A percentile compares a stretch with the other conserved stretches of the same genome.
phyloP scores from a whole-genome alignment of 306 rosid genomes.

The Mimosa pudica region DNA sequence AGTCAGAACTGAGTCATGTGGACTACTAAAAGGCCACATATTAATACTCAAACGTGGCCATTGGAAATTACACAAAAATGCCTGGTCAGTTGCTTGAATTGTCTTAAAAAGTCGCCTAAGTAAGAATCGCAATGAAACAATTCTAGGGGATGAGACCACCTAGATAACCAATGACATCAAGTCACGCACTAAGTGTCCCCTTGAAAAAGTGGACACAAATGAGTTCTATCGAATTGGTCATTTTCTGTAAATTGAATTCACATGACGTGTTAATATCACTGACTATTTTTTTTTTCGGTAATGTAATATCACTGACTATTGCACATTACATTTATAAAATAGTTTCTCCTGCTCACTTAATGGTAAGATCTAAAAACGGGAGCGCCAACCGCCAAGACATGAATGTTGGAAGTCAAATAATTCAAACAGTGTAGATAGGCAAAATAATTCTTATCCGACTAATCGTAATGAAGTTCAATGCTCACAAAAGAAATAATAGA shows the following conservation, averaged over 20 bases:
- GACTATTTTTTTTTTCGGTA: too few species aligned
- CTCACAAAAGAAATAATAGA: background rate
- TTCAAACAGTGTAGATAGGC: background rate
- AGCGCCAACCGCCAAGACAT: background rate
- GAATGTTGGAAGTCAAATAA: background rate
- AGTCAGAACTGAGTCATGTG: background rate
- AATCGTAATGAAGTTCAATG: background rate
- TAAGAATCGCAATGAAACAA: background rate
- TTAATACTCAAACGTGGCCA: background rate
- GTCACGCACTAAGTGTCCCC: background rate
- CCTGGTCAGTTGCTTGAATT: background rate
- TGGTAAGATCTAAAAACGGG: background rate
- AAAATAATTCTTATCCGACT: background rate
- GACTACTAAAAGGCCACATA: background rate
- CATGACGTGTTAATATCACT: background rate
- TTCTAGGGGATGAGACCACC: background rate
- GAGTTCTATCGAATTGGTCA: background rate
- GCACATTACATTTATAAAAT: background rate
- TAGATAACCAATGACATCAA: background rate
- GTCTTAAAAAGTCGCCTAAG: background rate
- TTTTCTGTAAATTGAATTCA: background rate
- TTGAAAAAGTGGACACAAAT: background rate
- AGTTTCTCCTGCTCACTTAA: background rate
- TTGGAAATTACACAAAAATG: background rate
- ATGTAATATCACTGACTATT: background rate